Evolutionary conservation across 2,329 filamentous ascomycete species (phyloP).

Genomic region (Calonectria naviculata): DNA sequence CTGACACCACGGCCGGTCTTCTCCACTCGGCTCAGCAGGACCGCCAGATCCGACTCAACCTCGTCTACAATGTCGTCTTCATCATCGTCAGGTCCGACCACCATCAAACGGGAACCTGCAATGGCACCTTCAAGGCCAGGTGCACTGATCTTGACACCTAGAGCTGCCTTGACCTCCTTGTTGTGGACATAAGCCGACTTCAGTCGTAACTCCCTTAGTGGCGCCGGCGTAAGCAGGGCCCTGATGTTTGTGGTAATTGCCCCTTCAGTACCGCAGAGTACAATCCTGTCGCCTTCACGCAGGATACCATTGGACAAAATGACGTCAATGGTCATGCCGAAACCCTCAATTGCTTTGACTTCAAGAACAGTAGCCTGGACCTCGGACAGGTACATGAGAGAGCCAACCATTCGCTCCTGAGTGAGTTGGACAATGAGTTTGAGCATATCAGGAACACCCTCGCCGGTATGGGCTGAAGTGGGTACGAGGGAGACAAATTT

Average conservation of each 20-base stretch:
- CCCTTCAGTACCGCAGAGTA: conserved; percentile 96
- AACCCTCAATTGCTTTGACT: conserved; percentile 98
- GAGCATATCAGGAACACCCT: conserved; percentile 98
- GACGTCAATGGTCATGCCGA: conserved; percentile 98
- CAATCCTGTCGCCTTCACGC: conserved; percentile 92
- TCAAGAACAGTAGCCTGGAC: conserved; percentile 98
- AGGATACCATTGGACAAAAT: conserved; percentile 96
- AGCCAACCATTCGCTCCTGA: conserved; percentile 96
- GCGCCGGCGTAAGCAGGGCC: conserved; percentile 91
- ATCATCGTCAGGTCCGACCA: conserved; percentile 94
- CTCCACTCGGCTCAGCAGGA: conserved; percentile 89
- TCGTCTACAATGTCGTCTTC: conserved; percentile 98
- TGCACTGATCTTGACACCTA: conserved; percentile 98
- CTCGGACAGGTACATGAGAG: conserved; percentile 98
- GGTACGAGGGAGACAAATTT: conserved; percentile 95
- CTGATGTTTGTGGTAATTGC: conserved; percentile 95
- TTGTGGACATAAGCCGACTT: conserved; percentile 99
- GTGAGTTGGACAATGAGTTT: conserved; percentile 93
- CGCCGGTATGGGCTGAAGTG: conserved; percentile 97
- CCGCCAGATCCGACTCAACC: conserved; percentile 93
- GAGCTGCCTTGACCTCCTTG: conserved; percentile 97
- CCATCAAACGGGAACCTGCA: conserved; percentile 92
- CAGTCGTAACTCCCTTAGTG: conserved; percentile 92
- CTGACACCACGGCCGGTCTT: conserved; percentile 94
- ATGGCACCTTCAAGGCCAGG: conserved; percentile 97